Conservation (phyloP, 208 protist species). For the Naegleria lovaniensis region DNA sequence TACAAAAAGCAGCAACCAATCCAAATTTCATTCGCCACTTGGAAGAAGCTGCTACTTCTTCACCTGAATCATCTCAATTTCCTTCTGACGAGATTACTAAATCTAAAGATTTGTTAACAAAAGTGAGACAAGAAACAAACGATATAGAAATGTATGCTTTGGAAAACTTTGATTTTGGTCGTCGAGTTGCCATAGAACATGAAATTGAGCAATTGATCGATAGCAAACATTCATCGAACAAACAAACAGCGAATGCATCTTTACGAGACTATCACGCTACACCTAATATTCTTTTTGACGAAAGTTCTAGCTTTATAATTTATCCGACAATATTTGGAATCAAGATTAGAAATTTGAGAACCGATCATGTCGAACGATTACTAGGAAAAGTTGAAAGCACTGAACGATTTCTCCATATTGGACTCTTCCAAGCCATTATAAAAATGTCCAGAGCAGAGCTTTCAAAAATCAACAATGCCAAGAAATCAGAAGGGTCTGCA, state of each 20-base stretch:
- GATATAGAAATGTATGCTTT: conserved; percentile 46
- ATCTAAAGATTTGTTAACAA: conserved; percentile 27
- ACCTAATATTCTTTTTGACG: conserved; percentile 65
- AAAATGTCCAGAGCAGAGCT: conserved; percentile 25
- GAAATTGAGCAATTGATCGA: conserved; percentile 37
- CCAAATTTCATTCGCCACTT: not conserved
- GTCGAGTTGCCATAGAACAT: conserved; percentile 61
- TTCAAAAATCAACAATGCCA: conserved; percentile 12
- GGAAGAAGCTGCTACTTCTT: not conserved
- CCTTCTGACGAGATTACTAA: not conserved
- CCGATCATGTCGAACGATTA: conserved; percentile 46
- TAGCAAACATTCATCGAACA: not conserved
- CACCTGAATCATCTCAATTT: not conserved
- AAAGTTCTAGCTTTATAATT: conserved; percentile 59
- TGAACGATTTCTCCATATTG: conserved; percentile 62
- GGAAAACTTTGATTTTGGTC: conserved; percentile 75
- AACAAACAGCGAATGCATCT: not conserved
- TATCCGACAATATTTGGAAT: conserved; percentile 76
- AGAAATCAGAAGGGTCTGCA: not conserved
- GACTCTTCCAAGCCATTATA: conserved; percentile 60
- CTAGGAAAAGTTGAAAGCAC: conserved; percentile 55
- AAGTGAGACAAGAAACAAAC: not conserved
- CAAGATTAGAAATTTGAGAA: conserved; percentile 65
- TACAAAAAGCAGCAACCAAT: conserved; percentile 41
- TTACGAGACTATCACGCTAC: not conserved